Evolutionary conservation across 139 green algal genomes (phyloP).

Genomic region (Mesotaenium endlicherianum): DNA sequence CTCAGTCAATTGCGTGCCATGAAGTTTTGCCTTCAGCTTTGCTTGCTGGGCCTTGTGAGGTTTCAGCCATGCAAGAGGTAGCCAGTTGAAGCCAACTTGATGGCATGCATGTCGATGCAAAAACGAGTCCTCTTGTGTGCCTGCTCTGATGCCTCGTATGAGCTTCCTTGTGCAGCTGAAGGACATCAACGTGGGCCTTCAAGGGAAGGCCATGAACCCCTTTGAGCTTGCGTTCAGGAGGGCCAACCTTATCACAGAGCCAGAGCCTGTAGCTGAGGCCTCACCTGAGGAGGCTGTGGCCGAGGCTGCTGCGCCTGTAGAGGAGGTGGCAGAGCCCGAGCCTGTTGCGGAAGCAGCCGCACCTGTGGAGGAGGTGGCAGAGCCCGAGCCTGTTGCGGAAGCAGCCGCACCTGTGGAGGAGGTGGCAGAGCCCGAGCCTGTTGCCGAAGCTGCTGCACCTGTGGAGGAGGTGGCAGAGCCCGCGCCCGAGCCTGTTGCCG

Average conservation of each 20-base stretch:
- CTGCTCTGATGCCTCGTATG: too few species aligned
- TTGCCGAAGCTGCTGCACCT: neutral
- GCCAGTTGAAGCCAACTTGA: too few species aligned
- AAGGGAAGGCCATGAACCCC: slow-evolving; percentile 28
- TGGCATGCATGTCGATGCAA: too few species aligned
- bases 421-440: neutral
- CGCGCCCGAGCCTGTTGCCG: neutral
- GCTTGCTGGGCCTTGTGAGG: too few species aligned
- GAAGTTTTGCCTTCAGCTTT: too few species aligned
- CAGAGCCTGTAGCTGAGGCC: neutral
- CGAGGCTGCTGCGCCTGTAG: neutral
- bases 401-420: neutral
- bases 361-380: neutral
- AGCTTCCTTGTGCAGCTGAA: too few species aligned
- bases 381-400: neutral
- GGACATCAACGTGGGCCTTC: too few species aligned
- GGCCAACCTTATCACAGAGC: slow-evolving; percentile 33
- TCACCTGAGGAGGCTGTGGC: neutral
- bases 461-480: neutral
- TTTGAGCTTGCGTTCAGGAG: slow-evolving; percentile 46
- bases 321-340: neutral
- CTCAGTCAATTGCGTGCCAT: too few species aligned
- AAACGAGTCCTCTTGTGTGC: too few species aligned
- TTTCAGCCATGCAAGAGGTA: too few species aligned
- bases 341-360: neutral